Evolutionary conservation across 2,329 filamentous ascomycete species (phyloP).

Genomic region (Aspergillus chevalieri): DNA sequence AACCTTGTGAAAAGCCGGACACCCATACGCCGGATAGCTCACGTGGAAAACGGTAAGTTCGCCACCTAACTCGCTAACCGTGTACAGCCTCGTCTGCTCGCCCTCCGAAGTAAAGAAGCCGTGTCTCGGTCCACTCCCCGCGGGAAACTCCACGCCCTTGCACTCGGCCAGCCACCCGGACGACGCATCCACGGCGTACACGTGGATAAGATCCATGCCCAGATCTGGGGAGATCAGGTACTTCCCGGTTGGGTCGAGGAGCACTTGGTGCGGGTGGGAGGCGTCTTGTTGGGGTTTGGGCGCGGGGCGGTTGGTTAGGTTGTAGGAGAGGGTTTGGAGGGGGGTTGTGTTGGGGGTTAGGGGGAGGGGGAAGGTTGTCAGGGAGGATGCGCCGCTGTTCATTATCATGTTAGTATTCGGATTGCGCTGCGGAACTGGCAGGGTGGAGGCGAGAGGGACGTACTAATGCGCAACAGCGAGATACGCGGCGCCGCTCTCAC

Average conservation of each 20-base stretch:
- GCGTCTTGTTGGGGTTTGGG: constrained; percentile 47
- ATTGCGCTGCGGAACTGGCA: background rate
- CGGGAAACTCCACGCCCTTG: constrained; percentile 37
- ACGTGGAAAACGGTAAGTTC: constrained; percentile 45
- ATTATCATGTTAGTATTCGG: constrained; percentile 3
- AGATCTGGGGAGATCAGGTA: constrained; percentile 62
- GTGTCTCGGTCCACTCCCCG: constrained; percentile 60
- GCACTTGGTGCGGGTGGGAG: constrained; percentile 59
- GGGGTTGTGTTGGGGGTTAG: constrained; percentile 8
- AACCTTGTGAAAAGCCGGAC: constrained; percentile 17
- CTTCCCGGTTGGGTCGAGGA: constrained; percentile 59
- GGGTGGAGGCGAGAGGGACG: constrained; percentile 8
- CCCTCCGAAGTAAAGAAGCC: constrained; percentile 45
- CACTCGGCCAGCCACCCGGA: constrained; percentile 42
- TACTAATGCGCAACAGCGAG: constrained; percentile 36
- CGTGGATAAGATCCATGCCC: constrained; percentile 56
- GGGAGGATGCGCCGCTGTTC: constrained; percentile 22
- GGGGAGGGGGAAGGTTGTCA: constrained; percentile 30
- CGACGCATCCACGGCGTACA: constrained; percentile 48
- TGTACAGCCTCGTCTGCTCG: constrained; percentile 24
- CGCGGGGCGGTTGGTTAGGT: constrained; percentile 26
- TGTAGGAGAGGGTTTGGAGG: constrained; percentile 40
- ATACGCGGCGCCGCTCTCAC: constrained; percentile 17
- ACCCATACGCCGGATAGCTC: constrained; percentile 23
- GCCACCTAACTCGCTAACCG: constrained; percentile 56